Evolutionary conservation across 176 grass and related monocot species (phyloP).

Genomic region (Paspalum vaginatum): DNA sequence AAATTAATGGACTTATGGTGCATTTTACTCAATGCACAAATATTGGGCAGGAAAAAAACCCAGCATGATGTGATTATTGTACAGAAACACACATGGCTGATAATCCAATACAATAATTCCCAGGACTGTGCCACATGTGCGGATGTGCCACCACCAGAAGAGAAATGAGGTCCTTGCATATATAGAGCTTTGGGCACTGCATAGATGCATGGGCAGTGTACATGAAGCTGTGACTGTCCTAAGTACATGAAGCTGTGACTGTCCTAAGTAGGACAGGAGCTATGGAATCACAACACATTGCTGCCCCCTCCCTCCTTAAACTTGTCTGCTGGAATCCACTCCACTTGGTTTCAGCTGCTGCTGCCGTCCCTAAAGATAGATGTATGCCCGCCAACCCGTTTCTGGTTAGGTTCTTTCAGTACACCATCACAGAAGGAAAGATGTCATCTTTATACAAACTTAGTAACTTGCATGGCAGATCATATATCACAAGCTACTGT

Average conservation of each 20-base stretch:
- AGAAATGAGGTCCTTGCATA: neutral
- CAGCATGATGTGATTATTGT: neutral
- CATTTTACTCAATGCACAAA: too few species aligned
- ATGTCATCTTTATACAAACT: neutral
- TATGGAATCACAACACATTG: constrained; percentile 1
- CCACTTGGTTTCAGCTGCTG: constrained; percentile 13
- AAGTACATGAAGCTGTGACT: neutral
- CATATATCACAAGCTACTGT: neutral
- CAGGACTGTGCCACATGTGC: neutral
- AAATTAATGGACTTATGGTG: too few species aligned
- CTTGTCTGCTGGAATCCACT: constrained; percentile 23
- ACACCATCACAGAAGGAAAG: neutral
- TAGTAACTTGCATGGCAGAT: neutral
- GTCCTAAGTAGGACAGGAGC: constrained; percentile 10
- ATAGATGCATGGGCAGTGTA: neutral
- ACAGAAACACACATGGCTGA: neutral
- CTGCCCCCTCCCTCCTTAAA: constrained; percentile 1
- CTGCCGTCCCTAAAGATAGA: constrained; percentile 13
- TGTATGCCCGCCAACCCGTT: neutral
- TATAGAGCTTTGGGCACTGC: neutral
- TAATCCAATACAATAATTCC: too few species aligned
- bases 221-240: constrained; percentile 11
- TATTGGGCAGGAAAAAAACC: neutral
- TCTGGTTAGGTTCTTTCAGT: neutral
- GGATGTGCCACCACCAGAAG: neutral